phyloP scores from a whole-genome alignment of 2,329 filamentous ascomycete genomes.

The Colletotrichum tabaci region DNA sequence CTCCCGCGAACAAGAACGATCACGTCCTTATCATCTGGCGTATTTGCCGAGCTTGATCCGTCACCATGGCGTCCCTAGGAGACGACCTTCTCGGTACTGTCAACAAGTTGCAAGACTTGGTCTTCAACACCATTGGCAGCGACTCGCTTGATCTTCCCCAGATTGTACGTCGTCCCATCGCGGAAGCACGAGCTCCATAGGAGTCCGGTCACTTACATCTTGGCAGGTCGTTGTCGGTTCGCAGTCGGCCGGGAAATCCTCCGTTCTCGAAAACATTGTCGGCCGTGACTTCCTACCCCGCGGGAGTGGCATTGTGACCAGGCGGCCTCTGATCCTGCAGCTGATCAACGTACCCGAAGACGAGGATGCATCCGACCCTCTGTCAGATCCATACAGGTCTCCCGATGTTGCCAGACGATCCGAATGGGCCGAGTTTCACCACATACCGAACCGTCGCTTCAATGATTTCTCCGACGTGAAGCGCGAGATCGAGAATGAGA shows the following conservation, averaged over 20 bases:
- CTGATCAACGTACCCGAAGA: constrained; percentile 94
- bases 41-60: constrained; percentile 31
- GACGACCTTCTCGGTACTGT: constrained; percentile 96
- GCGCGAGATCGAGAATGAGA: constrained; percentile 97
- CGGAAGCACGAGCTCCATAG: background rate
- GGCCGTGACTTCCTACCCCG: constrained; percentile 96
- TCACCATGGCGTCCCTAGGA: constrained; percentile 89
- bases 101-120: constrained; percentile 98
- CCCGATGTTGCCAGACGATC: constrained; percentile 77
- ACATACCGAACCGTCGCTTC: constrained; percentile 90
- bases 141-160: constrained; percentile 97
- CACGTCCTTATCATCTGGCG: constrained; percentile 4
- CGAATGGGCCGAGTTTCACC: constrained; percentile 96
- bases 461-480: constrained; percentile 95
- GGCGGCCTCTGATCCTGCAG: constrained; percentile 94
- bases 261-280: constrained; percentile 98
- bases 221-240: constrained; percentile 95
- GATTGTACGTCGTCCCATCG: constrained; percentile 78
- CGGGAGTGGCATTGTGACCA: constrained; percentile 96
- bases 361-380: constrained; percentile 74
- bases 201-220: constrained; percentile 15
- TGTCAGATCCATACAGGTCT: constrained; percentile 81
- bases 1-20: background rate
- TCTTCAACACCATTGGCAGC: constrained; percentile 99
- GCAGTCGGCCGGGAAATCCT: constrained; percentile 98